Evolutionary conservation across 2,329 filamentous ascomycete genomes (phyloP).

Genomic region (Westerdykella sp.): DNA sequence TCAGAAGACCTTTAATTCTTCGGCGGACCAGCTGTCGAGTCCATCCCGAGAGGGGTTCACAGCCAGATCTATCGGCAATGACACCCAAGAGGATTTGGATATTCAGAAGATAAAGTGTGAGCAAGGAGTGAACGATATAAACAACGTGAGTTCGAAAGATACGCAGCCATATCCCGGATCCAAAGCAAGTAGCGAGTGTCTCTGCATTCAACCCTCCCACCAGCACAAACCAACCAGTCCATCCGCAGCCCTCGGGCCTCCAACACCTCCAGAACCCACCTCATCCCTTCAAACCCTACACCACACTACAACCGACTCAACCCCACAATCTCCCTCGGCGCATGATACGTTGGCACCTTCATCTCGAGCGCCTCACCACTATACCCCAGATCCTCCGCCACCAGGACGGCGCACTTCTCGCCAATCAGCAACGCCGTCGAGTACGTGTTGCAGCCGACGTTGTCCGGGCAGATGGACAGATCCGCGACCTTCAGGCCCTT

Average conservation of each 20-base stretch:
- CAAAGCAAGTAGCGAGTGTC: too few relatives aligned
- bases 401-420: constrained; percentile 65
- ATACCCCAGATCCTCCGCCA: constrained; percentile 69
- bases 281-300: neutral
- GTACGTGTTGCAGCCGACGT: constrained; percentile 58
- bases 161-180: too few relatives aligned
- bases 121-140: too few relatives aligned
- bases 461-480: constrained; percentile 70
- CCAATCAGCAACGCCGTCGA: constrained; percentile 68
- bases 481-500: constrained; percentile 73
- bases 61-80: too few relatives aligned
- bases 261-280: neutral
- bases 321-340: constrained; percentile 41
- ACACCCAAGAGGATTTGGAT: too few relatives aligned
- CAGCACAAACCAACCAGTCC: too few relatives aligned
- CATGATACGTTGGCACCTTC: constrained; percentile 55
- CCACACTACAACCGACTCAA: constrained; percentile 37
- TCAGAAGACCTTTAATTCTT: too few relatives aligned
- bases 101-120: too few relatives aligned
- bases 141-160: too few relatives aligned
- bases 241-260: neutral
- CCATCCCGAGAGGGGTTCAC: too few relatives aligned
- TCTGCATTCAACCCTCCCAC: too few relatives aligned
- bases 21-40: too few relatives aligned
- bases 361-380: constrained; percentile 67